Evolutionary conservation across 2,329 filamentous ascomycete species (phyloP).

Genomic region (Colletotrichum shisoi): DNA sequence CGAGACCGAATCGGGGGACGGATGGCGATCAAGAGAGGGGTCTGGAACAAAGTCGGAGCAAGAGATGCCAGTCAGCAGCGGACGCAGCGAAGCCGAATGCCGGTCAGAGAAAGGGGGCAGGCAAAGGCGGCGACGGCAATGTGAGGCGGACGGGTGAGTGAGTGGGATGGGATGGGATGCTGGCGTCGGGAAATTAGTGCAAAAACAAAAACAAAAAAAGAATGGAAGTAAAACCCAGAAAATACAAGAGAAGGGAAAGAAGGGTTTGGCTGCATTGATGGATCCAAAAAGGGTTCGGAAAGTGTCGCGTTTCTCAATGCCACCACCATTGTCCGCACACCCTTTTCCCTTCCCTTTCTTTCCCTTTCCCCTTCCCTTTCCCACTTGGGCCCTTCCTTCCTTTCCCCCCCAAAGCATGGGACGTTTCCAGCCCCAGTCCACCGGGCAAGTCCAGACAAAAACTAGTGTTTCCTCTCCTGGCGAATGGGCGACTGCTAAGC

Average conservation of each 20-base stretch:
- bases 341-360: no score
- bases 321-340: neutral
- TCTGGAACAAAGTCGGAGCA: slow-evolving; percentile 23
- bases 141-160: neutral
- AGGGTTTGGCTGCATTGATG: slow-evolving; percentile 33
- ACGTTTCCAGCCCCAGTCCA: slow-evolving; percentile 34
- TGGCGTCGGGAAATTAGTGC: neutral
- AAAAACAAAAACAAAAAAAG: neutral
- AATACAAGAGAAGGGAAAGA: slow-evolving; percentile 7
- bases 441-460: neutral
- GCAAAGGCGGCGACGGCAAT: neutral
- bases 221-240: slow-evolving; percentile 2
- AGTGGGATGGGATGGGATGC: neutral
- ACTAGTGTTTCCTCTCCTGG: slow-evolving; percentile 21
- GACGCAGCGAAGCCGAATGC: neutral
- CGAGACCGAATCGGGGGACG: slow-evolving; percentile 5
- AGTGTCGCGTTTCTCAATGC: slow-evolving; percentile 39
- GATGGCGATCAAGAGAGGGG: slow-evolving; percentile 15
- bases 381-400: neutral
- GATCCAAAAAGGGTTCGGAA: slow-evolving; percentile 35
- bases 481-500: neutral
- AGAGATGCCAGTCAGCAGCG: neutral
- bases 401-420: slow-evolving; percentile 18
- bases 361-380: no score
- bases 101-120: no score